phyloP scores from a whole-genome alignment of 305 asterid species.

The Fraxinus greggii region DNA sequence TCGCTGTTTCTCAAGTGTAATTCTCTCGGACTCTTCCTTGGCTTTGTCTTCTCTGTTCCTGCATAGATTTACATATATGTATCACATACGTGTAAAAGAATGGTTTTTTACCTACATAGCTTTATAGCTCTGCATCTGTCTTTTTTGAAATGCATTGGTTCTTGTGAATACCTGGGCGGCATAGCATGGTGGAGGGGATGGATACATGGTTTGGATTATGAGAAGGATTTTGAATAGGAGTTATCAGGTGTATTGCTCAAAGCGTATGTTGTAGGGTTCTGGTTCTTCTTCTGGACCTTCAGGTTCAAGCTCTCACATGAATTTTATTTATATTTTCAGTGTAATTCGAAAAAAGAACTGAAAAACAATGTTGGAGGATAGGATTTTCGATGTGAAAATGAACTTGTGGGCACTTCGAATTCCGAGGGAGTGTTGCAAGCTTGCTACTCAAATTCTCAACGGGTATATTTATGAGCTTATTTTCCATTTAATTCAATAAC shows the following conservation, averaged over 20 bases:
- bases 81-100: too few relatives aligned
- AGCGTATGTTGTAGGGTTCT: too few relatives aligned
- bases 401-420: constrained; percentile 71
- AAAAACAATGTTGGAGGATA: constrained; percentile 51
- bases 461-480: constrained; percentile 43
- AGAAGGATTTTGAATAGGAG: neutral
- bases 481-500: neutral
- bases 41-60: too few relatives aligned
- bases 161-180: too few relatives aligned
- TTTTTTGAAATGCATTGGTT: too few relatives aligned
- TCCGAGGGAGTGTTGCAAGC: constrained; percentile 77
- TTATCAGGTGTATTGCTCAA: neutral
- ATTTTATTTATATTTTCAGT: neutral
- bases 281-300: neutral
- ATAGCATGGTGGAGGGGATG: too few relatives aligned
- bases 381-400: constrained; percentile 54
- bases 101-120: too few relatives aligned
- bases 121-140: too few relatives aligned
- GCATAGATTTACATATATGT: too few relatives aligned
- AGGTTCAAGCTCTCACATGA: neutral
- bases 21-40: too few relatives aligned
- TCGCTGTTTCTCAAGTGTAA: too few relatives aligned
- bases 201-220: too few relatives aligned
- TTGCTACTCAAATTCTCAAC: constrained; percentile 62
- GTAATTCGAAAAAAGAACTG: neutral